These are phyloP conservation scores for Bromus sterilis DNA, from an alignment of 176 grass and related monocot genomes.

Conservation along the genomic window DNA sequence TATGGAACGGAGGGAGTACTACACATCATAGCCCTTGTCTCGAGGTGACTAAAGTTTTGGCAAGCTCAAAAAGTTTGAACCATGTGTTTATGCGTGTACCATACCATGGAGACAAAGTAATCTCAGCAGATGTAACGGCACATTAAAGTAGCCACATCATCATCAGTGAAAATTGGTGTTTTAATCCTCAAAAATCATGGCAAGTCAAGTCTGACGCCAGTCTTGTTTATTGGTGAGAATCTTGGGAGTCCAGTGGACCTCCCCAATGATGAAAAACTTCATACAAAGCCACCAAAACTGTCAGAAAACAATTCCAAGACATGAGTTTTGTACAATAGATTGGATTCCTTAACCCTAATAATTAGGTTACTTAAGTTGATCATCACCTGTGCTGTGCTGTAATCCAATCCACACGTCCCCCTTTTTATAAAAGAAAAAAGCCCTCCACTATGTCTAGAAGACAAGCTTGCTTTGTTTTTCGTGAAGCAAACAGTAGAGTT, in stretches of 20 bases:
- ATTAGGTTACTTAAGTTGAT: conserved; percentile 23
- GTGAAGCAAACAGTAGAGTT: conserved; percentile 16
- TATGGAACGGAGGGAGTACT: no score
- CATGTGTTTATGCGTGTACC: neutral
- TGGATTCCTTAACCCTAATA: conserved; percentile 34
- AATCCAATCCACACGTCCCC: conserved; percentile 5
- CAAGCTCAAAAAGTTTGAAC: neutral
- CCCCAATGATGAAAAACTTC: conserved; percentile 4
- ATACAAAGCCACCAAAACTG: neutral
- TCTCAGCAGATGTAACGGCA: neutral
- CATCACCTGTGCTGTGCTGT: neutral
- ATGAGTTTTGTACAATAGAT: neutral
- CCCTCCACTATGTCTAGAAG: no score
- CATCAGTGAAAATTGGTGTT: neutral
- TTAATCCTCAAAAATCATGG: neutral
- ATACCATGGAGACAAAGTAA: neutral
- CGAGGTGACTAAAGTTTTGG: conserved; percentile 35
- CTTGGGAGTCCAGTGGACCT: neutral
- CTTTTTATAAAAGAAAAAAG: no score
- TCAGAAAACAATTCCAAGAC: neutral
- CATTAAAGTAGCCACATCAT: neutral
- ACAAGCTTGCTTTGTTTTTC: conserved; percentile 26
- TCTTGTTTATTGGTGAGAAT: conserved; percentile 6
- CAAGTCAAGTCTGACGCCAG: neutral
- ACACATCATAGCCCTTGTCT: conserved; percentile 33